Evolutionary conservation across 2,329 filamentous ascomycete genomes (phyloP), one percentile per base, ranked within the genome.

Genomic region (Sporothrix euskadiensis): DNA sequence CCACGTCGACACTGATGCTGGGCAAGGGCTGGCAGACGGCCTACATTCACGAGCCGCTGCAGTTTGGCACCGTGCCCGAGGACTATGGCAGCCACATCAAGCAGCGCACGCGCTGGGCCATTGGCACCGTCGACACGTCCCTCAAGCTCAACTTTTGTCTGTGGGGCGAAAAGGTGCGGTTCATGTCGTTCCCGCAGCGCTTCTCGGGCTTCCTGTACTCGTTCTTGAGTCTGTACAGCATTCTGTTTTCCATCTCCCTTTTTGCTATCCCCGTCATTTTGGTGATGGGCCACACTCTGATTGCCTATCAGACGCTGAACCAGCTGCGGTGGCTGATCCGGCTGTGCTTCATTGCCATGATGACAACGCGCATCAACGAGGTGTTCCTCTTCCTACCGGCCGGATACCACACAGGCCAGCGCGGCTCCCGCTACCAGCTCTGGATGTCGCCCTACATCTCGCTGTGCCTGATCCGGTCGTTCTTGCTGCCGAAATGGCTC

Each of bases 1-100:
- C 84, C 69, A 89, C 86, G 1, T 90, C 88, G 9, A 87, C 85
- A 0, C 81, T 88, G 41, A 85, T 91, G 78, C 84, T 90, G 0
- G 88, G 87, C 1, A 83, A 82, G 73, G 89, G 89, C 56, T 91
- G 89, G 89, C 87, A 85, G 77, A 90, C 88, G 2, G 88, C 86
- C 0, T 90, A 86, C 76, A 80, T 89, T 44, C 86, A 88, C 75
- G 88, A 90, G 76, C 83, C 85, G 4, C 82, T 90, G 2, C 88
- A 90, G 78, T 90, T 84, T 61, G 89, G 88, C 56, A 86, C 85
- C 1, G 86, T 90, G 0, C 86, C 88, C 3, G 88, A 88, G 63
- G 86, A 88, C 66, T 88, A 84, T 52, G 83, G 83, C 35, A 83
- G 85, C 30, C 86, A 89, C 77, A 77, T 89, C 10, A 88, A 88